Evolutionary conservation across 768 basidiomycete genomes (phyloP), one percentile per base, ranked within the genome.

Genomic region (Dictyophora rubrovolvata): DNA sequence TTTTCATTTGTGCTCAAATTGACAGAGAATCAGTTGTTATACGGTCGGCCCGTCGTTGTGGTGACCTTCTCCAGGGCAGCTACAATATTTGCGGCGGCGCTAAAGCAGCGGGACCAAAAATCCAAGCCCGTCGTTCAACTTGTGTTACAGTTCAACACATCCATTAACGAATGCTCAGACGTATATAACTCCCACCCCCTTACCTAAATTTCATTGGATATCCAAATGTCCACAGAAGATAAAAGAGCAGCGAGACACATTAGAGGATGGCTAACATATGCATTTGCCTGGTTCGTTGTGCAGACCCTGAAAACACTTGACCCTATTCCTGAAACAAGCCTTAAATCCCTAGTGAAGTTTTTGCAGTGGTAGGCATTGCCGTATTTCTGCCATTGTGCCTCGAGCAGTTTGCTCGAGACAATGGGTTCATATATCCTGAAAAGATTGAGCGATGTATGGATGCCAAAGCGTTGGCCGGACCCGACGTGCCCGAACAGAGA

Each of bases 331-430:
- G 16, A 11, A 1, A 22, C 28, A 28, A 0, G 28, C 4, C 22
- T 47, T 53, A 18, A 47, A 61, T 48, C 10, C 20, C 14, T n/a
- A 88, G 86, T 69, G 86, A 89, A 68, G 86, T 87, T 7, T 90
- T 92, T 66, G 87, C 86, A 17, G 81, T 89, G 52, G 88, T 89
- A 16, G 87, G 85, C 0, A 71, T 93, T 68, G 88, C 88, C 0
- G 76, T 91, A 21, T 91, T 92, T 66, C 76, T 92, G 1, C 89
- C 90, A 1, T 87, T 92, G 64, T 87, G 85, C 67, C 73, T 90
- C 8, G 87, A 89, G 69, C 93, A 94, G 70, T 91, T 93, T 63
- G 93, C 93, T 1, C 72, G 91, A 61, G 91, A 93, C 71, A 89
- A 93, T 68, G 93, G 93, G 0, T 89, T 77, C 65, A 69, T 90